These are phyloP conservation scores for Scedosporium aurantiacum DNA, from an alignment of 2,329 filamentous ascomycete species.

Conservation along the genomic window DNA sequence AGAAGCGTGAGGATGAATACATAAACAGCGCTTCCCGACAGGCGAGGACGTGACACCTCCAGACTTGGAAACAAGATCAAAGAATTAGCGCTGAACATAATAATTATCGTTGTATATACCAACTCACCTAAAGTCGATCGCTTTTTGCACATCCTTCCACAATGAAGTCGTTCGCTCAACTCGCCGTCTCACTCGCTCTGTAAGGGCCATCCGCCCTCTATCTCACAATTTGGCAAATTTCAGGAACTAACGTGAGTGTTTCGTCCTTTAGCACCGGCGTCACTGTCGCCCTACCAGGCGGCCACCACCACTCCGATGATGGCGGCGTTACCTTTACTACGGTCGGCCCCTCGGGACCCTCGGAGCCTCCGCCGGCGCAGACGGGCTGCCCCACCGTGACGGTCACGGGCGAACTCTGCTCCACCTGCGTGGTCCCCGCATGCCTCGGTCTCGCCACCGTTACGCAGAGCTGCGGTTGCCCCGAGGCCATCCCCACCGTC, in stretches of 20 bases:
- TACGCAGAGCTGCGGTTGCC: constrained; percentile 4
- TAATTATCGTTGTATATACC: not conserved
- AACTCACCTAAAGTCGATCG: constrained; percentile 1
- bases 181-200: not conserved
- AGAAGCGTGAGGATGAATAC: not conserved
- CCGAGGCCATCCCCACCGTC: constrained; percentile 2
- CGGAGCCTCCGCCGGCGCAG: not conserved
- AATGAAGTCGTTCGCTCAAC: constrained; percentile 3
- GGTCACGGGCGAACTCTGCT: constrained; percentile 19
- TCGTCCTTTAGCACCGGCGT: not conserved
- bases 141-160: not conserved
- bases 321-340: not conserved
- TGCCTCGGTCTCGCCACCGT: constrained; percentile 22
- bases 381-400: constrained; percentile 23
- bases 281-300: not conserved
- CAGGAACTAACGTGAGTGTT: not conserved
- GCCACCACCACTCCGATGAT: not conserved
- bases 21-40: not conserved
- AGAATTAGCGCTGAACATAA: not conserved
- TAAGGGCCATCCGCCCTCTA: not conserved
- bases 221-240: not conserved
- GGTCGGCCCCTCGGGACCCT: not conserved
- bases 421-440: constrained; percentile 19
- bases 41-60: not conserved
- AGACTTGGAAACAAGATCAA: not conserved